Base-by-base conservation (phyloP, 805 yeast genomes). In the Spathaspora girioi region DNA sequence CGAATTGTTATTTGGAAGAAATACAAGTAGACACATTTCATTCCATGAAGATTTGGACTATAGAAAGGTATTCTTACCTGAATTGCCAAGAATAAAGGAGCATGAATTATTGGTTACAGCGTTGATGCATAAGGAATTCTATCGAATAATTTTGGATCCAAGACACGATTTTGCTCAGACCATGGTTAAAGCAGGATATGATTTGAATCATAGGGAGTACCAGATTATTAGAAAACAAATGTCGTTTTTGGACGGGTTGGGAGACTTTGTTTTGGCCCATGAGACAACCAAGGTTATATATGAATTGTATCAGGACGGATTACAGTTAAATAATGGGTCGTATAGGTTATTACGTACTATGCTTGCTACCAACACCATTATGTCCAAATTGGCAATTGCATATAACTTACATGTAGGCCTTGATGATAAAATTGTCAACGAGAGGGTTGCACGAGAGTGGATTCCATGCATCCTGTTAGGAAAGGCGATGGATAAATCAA, bases 161-260 rank as follows among this genome's bases (percentile, higher is more conserved):
- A 54, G 56, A 6, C 76, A 73, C 54, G 47, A 54, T 1, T 64
- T 73, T 40, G 64, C 64, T 7, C 44, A 53, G 8, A 43, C 50
- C 6, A 59, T 73, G 51, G 38, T 43, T 2, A 50, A 41, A 1
- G 46, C 52, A 20, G 64, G 58, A 12, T 62, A 60, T 20, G 58
- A 56, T n/a, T 51, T 64, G 27, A 56, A 61, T 38, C 53, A 54
- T 15, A 58, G 55, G 14, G 59, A 61, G 10, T 59, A 59, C 47
- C 54, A 53, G 8, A 58, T 68, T n/a, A 52, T 67, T 20, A 58
- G 69, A 40, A 59, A 67, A 53, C 75, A 71, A 47, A 60, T 71
- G 35, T 69, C 73, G 38, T 69, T 70, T 49, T 64, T 68, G 45
- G 77, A 73, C 51, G 77, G 77, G 0, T 60, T 73, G 46, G 77